Evolutionary conservation across 2,329 filamentous ascomycete species (phyloP).

Genomic region (Myriosclerotinia duriaeana): DNA sequence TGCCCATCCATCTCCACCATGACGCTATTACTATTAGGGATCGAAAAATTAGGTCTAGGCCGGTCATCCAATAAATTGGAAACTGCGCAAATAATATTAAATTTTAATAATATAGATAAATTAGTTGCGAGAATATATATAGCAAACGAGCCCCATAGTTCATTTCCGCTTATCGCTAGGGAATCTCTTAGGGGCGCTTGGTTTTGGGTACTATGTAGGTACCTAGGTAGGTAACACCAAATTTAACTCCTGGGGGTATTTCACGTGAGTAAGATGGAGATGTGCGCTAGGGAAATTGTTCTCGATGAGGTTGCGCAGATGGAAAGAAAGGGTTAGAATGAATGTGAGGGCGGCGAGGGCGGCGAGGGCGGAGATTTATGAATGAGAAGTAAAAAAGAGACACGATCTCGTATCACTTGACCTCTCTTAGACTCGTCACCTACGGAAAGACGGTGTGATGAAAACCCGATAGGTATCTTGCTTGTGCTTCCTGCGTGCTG

Average conservation of each 20-base stretch:
- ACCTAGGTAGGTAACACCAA: not conserved
- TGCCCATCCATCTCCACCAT: conserved; percentile 2
- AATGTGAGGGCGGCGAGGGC: conserved; percentile 5
- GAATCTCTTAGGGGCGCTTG: conserved; percentile 3
- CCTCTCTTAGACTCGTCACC: not conserved
- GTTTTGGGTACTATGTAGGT: not conserved
- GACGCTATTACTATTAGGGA: conserved; percentile 3
- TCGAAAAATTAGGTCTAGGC: not conserved
- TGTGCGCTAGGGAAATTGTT: conserved; percentile 1
- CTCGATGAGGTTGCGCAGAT: conserved; percentile 15
- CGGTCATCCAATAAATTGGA: conserved; percentile 10
- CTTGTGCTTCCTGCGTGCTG: not conserved
- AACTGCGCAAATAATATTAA: not conserved
- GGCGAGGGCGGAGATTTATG: conserved; percentile 5
- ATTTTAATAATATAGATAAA: not conserved
- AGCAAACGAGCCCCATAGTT: conserved; percentile 4
- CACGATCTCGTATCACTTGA: conserved; percentile 8
- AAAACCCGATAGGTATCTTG: conserved; percentile 10
- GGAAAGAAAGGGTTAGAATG: not conserved
- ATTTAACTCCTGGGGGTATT: not conserved
- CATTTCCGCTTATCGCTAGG: conserved; percentile 20
- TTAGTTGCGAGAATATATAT: not conserved
- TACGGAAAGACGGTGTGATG: conserved; percentile 21
- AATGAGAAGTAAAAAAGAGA: not conserved
- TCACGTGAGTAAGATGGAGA: not conserved